These are phyloP conservation scores for Crepidotus variabilis DNA, from an alignment of 768 basidiomycete species.

Conservation along the genomic window DNA sequence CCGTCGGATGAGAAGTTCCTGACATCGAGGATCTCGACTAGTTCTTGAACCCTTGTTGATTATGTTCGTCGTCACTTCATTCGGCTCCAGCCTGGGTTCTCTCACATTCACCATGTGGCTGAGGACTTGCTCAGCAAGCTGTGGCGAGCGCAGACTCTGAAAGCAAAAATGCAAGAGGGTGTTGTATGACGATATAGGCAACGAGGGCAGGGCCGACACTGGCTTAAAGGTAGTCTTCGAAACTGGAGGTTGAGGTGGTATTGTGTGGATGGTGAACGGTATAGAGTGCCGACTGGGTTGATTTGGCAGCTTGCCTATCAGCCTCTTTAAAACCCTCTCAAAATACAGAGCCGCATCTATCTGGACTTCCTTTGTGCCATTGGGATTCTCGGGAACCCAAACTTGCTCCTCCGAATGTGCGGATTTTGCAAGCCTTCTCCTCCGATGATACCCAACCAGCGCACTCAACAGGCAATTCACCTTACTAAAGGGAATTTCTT, in stretches of 20 bases:
- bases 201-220: conserved; percentile 14
- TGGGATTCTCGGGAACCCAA: neutral
- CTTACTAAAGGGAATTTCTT: conserved; percentile 35
- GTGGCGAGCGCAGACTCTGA: conserved; percentile 44
- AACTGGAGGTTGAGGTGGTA: neutral
- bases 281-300: neutral
- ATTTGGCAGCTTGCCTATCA: neutral
- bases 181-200: conserved; percentile 40
- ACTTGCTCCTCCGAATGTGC: neutral
- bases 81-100: conserved; percentile 36
- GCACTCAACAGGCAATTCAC: conserved; percentile 28
- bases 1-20: neutral
- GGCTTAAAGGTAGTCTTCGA: neutral
- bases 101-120: conserved; percentile 50
- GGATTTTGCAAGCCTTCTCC: neutral
- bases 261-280: neutral
- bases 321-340: neutral
- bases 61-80: conserved; percentile 39
- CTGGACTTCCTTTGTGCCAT: neutral
- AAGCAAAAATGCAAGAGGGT: conserved; percentile 65
- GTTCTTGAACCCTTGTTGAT: neutral
- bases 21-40: neutral
- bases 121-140: conserved; percentile 44
- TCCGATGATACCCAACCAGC: neutral
- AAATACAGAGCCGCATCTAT: conserved; percentile 4